Percentiles rank a stretch among this genome's conserved stretches.
Conservation (phyloP, 2,329 filamentous ascomycete genomes). For the Claviceps citrina region DNA sequence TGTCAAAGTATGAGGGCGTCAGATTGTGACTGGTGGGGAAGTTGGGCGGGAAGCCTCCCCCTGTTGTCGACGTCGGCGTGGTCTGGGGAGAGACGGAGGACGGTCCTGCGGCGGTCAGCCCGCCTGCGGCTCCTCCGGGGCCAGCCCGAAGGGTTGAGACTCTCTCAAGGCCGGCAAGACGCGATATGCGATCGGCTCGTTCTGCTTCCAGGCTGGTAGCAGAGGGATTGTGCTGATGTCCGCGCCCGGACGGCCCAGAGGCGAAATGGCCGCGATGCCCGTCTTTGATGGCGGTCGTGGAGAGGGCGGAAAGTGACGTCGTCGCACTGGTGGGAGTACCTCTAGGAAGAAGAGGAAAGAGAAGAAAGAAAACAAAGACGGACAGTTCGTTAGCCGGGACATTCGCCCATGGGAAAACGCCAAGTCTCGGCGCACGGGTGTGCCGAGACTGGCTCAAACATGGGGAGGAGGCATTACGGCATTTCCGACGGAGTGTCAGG, state of each 20-base stretch:
- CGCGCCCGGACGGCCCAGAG: constrained; percentile 33
- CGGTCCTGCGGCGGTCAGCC: constrained; percentile 9
- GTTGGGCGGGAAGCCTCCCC: constrained; percentile 23
- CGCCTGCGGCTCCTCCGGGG: constrained; percentile 20
- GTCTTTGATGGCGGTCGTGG: constrained; percentile 91
- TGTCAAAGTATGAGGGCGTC: constrained; percentile 66
- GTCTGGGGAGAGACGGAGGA: constrained; percentile 33
- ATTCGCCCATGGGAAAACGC: background rate
- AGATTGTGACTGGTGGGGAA: constrained; percentile 24
- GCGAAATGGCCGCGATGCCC: constrained; percentile 73
- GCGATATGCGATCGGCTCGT: constrained; percentile 86
- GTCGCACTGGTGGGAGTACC: constrained; percentile 88
- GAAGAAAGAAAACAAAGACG: too few relatives aligned
- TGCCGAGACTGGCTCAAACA: background rate
- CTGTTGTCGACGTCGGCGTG: constrained; percentile 32
- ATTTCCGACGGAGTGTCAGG: constrained; percentile 78
- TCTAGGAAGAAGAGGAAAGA: constrained; percentile 3
- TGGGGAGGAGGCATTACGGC: constrained; percentile 44
- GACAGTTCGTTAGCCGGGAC: background rate
- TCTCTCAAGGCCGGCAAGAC: constrained; percentile 78
- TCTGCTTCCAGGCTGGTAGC: constrained; percentile 74
- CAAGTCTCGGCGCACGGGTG: background rate
- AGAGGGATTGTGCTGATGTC: constrained; percentile 42
- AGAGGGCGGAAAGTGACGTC: constrained; percentile 80
- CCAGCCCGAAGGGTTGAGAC: constrained; percentile 59